Percentiles rank a stretch among this genome's conserved stretches.
Evolutionary conservation across 305 asterid species (phyloP).

Genomic region (Rubia occidens): DNA sequence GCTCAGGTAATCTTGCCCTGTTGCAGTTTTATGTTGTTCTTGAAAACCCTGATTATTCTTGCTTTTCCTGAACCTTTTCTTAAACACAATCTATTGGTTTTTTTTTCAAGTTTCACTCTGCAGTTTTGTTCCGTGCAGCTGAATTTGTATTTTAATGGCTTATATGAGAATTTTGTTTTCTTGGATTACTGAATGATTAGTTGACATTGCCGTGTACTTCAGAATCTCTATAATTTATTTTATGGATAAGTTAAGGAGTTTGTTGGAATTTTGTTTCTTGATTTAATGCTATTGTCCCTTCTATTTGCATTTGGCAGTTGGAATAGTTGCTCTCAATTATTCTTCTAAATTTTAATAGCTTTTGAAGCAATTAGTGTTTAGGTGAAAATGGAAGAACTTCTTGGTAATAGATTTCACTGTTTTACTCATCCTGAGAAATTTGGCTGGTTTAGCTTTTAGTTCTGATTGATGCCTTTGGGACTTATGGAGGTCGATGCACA

Average conservation of each 20-base stretch:
- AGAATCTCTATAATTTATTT: background rate
- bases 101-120: background rate
- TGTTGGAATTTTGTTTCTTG: background rate
- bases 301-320: background rate
- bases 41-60: conserved; percentile 10
- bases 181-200: conserved; percentile 4
- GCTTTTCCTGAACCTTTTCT: background rate
- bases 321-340: background rate
- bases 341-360: background rate
- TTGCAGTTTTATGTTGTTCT: background rate
- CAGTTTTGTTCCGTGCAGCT: background rate
- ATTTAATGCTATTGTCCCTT: background rate
- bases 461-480: conserved; percentile 4
- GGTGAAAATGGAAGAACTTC: background rate
- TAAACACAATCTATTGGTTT: conserved; percentile 1
- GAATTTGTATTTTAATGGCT: background rate
- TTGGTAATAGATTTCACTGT: background rate
- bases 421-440: background rate
- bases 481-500: conserved; percentile 27
- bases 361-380: background rate
- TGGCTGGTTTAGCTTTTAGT: background rate
- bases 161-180: background rate
- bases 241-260: background rate
- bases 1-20: conserved; percentile 27
- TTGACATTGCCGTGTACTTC: background rate